These are phyloP conservation scores for Mycena filopes DNA, from an alignment of 768 basidiomycete genomes.

Conservation along the genomic window DNA sequence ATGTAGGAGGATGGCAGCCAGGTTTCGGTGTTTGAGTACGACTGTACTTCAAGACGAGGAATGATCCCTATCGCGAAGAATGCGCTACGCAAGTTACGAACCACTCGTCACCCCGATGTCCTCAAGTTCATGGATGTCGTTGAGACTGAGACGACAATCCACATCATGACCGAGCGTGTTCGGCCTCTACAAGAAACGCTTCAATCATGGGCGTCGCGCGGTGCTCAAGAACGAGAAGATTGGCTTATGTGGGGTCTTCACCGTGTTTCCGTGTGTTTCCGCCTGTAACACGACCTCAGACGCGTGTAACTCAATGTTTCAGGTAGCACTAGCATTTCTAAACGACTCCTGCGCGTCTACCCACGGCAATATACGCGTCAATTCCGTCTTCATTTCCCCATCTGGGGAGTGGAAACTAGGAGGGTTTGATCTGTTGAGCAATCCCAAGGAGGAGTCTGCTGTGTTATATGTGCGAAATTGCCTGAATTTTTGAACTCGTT, in stretches of 20 bases:
- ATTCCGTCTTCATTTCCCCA: conserved; percentile 88
- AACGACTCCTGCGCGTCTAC: conserved; percentile 87
- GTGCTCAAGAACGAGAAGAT: conserved; percentile 77
- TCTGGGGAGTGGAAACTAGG: conserved; percentile 98
- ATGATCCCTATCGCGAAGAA: conserved; percentile 87
- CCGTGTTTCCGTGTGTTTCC: conserved; percentile 78
- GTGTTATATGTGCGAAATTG: conserved; percentile 78
- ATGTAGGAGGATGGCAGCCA: conserved; percentile 85
- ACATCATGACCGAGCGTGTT: conserved; percentile 96
- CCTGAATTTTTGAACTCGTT: conserved; percentile 4
- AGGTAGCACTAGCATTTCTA: conserved; percentile 92
- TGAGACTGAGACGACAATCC: conserved; percentile 87
- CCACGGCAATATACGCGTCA: conserved; percentile 81
- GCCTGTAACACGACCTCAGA: not conserved
- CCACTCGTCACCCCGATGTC: conserved; percentile 94
- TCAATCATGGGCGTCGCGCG: conserved; percentile 69
- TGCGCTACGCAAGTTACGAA: conserved; percentile 88
- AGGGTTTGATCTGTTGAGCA: conserved; percentile 92
- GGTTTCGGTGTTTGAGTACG: conserved; percentile 94
- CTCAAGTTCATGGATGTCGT: conserved; percentile 95
- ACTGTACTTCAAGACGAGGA: conserved; percentile 68
- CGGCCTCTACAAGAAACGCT: conserved; percentile 75
- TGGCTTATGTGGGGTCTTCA: conserved; percentile 96
- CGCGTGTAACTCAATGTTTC: conserved; percentile 23
- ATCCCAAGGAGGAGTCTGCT: conserved; percentile 79